Conservation (phyloP, 495 filamentous ascomycete species). For the Penicillium macrosclerotiorum region DNA sequence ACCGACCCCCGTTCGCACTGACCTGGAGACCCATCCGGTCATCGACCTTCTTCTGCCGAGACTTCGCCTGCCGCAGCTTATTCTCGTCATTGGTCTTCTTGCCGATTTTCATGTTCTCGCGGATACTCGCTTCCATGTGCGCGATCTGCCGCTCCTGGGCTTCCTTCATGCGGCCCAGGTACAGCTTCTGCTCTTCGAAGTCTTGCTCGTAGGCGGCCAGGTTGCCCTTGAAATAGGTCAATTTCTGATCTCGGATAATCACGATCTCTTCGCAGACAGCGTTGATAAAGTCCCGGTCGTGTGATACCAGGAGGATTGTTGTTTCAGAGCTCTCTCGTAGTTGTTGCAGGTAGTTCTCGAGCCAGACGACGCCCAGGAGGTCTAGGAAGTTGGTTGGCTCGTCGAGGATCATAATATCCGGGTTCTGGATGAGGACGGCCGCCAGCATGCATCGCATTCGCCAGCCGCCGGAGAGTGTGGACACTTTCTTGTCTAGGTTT, state of each 20-base stretch:
- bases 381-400: conserved; percentile 87
- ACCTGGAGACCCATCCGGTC: conserved; percentile 74
- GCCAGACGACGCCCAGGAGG: conserved; percentile 78
- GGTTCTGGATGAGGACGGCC: conserved; percentile 61
- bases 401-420: conserved; percentile 79
- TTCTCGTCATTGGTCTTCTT: conserved; percentile 75
- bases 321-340: conserved; percentile 40
- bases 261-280: conserved; percentile 73
- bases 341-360: conserved; percentile 64
- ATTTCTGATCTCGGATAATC: conserved; percentile 62
- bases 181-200: conserved; percentile 59
- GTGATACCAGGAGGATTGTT: conserved; percentile 68
- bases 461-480: conserved; percentile 75
- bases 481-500: conserved; percentile 53
- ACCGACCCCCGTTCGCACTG: conserved; percentile 63
- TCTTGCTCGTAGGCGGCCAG: conserved; percentile 65
- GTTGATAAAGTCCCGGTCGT: conserved; percentile 74
- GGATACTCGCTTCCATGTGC: conserved; percentile 73
- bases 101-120: conserved; percentile 64
- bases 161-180: conserved; percentile 72
- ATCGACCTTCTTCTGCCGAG: conserved; percentile 76
- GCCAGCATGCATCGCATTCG: conserved; percentile 70
- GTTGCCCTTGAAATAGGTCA: conserved; percentile 66
- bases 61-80: conserved; percentile 74
- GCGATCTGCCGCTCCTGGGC: conserved; percentile 72